Evolutionary conservation across 805 yeast genomes (phyloP).

Genomic region (Starmerella vitae): DNA sequence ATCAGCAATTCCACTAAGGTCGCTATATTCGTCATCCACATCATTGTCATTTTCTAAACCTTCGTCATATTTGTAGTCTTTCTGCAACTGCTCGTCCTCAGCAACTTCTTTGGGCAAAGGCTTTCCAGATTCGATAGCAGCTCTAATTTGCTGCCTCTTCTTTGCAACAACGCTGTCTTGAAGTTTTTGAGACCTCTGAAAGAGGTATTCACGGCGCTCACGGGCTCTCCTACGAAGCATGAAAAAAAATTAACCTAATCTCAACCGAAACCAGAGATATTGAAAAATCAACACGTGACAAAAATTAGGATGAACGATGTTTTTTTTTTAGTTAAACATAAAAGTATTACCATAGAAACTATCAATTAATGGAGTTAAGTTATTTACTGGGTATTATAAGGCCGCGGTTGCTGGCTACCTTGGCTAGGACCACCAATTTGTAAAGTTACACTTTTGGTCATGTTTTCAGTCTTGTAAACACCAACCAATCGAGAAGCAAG

Average conservation of each 20-base stretch:
- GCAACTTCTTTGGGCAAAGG: constrained; percentile 81
- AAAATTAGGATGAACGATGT: not conserved
- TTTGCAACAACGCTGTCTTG: constrained; percentile 79
- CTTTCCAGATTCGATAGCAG: constrained; percentile 84
- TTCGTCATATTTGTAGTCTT: constrained; percentile 78
- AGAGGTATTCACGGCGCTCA: constrained; percentile 87
- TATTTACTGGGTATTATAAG: no score
- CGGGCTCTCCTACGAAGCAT: constrained; percentile 86
- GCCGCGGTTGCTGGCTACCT: no score
- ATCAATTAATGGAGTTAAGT: no score
- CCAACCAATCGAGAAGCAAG: constrained; percentile 90
- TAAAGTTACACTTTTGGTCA: constrained; percentile 67
- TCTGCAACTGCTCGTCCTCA: constrained; percentile 69
- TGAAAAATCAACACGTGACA: not conserved
- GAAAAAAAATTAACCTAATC: not conserved
- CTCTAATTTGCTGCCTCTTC: constrained; percentile 72
- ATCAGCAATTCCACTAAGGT: constrained; percentile 72
- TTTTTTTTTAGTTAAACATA: no score
- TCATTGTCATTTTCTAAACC: constrained; percentile 39
- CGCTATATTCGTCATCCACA: constrained; percentile 84
- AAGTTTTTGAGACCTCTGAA: constrained; percentile 73
- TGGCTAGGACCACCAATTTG: no score
- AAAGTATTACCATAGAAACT: no score
- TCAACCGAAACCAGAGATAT: not conserved
- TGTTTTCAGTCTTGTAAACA: constrained; percentile 81